phyloP scores from a whole-genome alignment of 129 eudicot genomes.

The Tagetes patula region DNA sequence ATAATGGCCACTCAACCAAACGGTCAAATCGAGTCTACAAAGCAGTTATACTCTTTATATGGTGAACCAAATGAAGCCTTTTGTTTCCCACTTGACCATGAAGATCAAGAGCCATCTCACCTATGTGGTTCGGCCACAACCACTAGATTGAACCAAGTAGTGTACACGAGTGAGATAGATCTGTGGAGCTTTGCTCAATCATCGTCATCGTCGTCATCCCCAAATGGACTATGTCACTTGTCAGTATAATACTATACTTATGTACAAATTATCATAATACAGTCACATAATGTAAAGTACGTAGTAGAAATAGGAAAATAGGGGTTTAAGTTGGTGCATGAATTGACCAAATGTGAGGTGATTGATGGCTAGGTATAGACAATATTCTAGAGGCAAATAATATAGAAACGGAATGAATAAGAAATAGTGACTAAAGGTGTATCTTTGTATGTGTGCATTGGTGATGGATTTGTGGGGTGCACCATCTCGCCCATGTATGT shows the following conservation, averaged over 20 bases:
- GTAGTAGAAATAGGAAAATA: slow-evolving; percentile 10
- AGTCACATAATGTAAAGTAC: neutral
- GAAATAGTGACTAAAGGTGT: slow-evolving; percentile 37
- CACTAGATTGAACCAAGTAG: slow-evolving; percentile 26
- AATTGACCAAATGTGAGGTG: slow-evolving; percentile 33
- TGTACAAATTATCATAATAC: neutral
- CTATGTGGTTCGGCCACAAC: slow-evolving; percentile 13
- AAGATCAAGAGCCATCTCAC: slow-evolving; percentile 11
- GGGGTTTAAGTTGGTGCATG: slow-evolving; percentile 29
- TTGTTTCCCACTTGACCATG: slow-evolving; percentile 39
- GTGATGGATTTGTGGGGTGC: slow-evolving; percentile 43
- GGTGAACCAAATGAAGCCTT: slow-evolving; percentile 38
- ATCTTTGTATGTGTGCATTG: slow-evolving; percentile 34
- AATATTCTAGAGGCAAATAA: slow-evolving; percentile 32
- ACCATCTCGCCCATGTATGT: slow-evolving; percentile 25
- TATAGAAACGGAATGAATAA: slow-evolving; percentile 41
- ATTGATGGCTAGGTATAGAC: slow-evolving; percentile 23
- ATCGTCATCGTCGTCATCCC: slow-evolving; percentile 37
- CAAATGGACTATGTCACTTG: slow-evolving; percentile 56
- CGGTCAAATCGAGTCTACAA: slow-evolving; percentile 38
- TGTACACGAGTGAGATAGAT: slow-evolving; percentile 45
- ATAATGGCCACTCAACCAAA: slow-evolving; percentile 52
- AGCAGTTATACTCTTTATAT: slow-evolving; percentile 32
- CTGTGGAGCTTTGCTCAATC: slow-evolving; percentile 51
- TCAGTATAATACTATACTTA: slow-evolving; percentile 41